A percentile compares a stretch with the other conserved stretches of the same genome.
Evolutionary conservation across 2,329 filamentous ascomycete genomes (phyloP).

Genomic region (Mycosphaerella sp.): DNA sequence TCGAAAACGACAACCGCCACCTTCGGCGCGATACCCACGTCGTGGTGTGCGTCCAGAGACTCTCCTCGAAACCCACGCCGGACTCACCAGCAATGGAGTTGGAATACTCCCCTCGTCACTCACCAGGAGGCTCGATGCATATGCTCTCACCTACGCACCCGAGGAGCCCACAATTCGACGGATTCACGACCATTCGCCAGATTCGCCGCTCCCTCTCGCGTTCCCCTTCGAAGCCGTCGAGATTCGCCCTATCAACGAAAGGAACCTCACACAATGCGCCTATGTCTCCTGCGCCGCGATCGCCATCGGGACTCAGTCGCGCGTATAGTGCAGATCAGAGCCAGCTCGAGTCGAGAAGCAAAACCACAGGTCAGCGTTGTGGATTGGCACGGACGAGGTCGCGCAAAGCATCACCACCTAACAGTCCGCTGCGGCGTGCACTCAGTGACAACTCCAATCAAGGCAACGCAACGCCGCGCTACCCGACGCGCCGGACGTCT

Average conservation of each 20-base stretch:
- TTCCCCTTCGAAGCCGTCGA: constrained; percentile 76
- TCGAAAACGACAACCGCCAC: constrained; percentile 3
- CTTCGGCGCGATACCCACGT: not conserved
- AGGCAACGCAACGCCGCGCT: constrained; percentile 58
- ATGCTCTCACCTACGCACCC: constrained; percentile 69
- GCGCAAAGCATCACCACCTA: constrained; percentile 68
- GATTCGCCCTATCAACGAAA: constrained; percentile 57
- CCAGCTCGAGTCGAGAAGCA: constrained; percentile 39
- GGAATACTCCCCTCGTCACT: constrained; percentile 46
- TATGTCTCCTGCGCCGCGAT: constrained; percentile 30
- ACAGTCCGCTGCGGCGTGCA: constrained; percentile 73
- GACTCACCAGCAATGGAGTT: constrained; percentile 38
- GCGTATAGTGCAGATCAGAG: constrained; percentile 39
- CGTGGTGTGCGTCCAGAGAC: not conserved
- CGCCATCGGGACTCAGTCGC: constrained; percentile 40
- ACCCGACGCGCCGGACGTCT: constrained; percentile 40
- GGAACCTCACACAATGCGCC: constrained; percentile 35
- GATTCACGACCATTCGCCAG: constrained; percentile 72
- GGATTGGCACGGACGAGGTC: constrained; percentile 38
- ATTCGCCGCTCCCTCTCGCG: constrained; percentile 81
- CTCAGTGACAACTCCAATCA: constrained; percentile 64
- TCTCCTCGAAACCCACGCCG: not conserved
- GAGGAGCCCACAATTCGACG: constrained; percentile 58
- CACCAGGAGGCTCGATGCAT: constrained; percentile 68
- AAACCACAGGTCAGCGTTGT: constrained; percentile 33